These are phyloP conservation scores for Colletotrichum australisinense DNA, from an alignment of 2,329 filamentous ascomycete genomes.

Conservation along the genomic window DNA sequence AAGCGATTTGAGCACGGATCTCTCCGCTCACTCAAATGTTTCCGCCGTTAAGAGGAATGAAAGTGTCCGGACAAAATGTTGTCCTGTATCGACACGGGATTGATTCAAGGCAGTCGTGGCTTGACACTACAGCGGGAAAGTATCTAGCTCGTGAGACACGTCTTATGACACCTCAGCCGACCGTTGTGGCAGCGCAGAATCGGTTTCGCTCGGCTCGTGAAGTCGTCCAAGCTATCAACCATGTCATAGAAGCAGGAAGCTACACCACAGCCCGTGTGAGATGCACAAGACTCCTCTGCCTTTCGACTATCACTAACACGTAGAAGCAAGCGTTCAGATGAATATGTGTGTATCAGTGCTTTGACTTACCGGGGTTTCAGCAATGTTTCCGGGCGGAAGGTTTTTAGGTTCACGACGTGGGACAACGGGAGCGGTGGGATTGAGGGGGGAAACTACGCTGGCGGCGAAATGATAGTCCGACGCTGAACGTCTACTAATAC, in stretches of 20 bases:
- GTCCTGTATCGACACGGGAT: background rate
- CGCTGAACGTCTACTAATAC: background rate
- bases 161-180: background rate
- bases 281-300: background rate
- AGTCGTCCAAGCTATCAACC: background rate
- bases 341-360: constrained; percentile 4
- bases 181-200: too few relatives aligned
- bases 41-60: background rate
- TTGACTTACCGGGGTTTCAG: constrained; percentile 25
- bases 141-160: background rate
- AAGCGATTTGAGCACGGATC: background rate
- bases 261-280: background rate
- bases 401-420: constrained; percentile 5
- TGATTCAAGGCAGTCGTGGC: background rate
- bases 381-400: background rate
- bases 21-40: background rate
- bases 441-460: background rate
- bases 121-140: background rate
- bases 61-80: background rate
- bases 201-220: too few relatives aligned
- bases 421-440: background rate
- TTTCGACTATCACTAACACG: background rate
- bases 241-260: background rate
- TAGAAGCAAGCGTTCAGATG: background rate
- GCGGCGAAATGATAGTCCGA: constrained; percentile 33